A percentile compares a stretch with the other conserved stretches of the same genome.
Conservation (phyloP, 2,329 filamentous ascomycete species). For the Trichoderma sp. region DNA sequence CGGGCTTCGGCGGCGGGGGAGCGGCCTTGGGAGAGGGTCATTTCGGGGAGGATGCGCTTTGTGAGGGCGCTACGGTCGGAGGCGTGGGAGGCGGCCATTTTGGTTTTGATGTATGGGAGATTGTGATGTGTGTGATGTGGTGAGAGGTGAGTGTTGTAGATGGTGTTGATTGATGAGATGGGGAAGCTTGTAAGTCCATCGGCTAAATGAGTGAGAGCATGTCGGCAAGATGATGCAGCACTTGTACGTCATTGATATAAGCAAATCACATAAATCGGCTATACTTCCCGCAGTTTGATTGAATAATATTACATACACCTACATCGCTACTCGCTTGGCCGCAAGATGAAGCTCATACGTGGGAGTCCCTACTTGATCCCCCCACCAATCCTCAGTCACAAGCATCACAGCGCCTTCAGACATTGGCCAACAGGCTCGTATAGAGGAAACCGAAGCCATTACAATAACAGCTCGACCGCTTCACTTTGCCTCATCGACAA, state of each 20-base stretch:
- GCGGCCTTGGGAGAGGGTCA: conserved; percentile 26
- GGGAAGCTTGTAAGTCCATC: background rate
- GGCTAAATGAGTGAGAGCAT: background rate
- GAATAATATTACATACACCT: too few relatives aligned
- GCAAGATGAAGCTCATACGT: background rate
- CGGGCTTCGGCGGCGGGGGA: background rate
- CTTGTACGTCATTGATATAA: background rate
- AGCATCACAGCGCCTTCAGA: background rate
- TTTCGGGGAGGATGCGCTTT: conserved; percentile 28
- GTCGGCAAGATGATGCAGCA: background rate
- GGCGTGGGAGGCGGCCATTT: conserved; percentile 7
- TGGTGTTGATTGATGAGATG: background rate
- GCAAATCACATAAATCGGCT: background rate
- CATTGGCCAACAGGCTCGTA: background rate
- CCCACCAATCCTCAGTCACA: background rate
- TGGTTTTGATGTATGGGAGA: background rate
- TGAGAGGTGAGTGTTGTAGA: background rate
- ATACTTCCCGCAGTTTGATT: too few relatives aligned
- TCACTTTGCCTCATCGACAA: background rate
- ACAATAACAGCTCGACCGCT: background rate
- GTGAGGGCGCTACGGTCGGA: conserved; percentile 24
- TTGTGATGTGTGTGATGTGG: background rate
- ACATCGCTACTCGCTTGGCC: background rate
- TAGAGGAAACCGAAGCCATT: background rate
- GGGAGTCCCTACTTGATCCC: background rate